phyloP scores from a whole-genome alignment of 106 monocot species.

The Iris macrosiphon region DNA sequence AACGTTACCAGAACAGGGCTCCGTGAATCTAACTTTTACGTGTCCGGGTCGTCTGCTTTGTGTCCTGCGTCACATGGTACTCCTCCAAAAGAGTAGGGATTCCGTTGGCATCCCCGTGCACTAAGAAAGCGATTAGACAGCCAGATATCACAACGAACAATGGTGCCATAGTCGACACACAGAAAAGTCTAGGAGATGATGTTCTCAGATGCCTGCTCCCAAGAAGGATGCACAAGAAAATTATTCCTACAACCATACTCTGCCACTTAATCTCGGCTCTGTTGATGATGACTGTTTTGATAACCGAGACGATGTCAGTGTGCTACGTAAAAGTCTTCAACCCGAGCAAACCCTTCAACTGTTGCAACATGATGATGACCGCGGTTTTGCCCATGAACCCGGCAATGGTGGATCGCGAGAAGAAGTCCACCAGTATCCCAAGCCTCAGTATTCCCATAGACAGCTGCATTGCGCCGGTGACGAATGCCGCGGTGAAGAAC shows the following conservation, averaged over 20 bases:
- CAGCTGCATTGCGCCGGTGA: no score
- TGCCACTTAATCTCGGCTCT: conserved; percentile 44
- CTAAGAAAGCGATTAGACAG: conserved; percentile 42
- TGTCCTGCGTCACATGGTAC: no score
- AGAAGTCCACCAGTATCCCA: conserved; percentile 15
- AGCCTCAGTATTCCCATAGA: no score
- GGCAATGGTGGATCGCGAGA: conserved; percentile 15
- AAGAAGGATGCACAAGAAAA: conserved; percentile 54
- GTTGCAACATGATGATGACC: conserved; percentile 19
- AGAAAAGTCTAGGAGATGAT: conserved; percentile 53
- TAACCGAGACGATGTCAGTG: conserved; percentile 16
- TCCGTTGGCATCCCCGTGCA: conserved; percentile 54
- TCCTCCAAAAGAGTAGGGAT: no score
- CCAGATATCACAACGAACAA: conserved; percentile 57
- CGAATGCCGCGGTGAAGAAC: no score
- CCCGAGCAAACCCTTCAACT: conserved; percentile 27
- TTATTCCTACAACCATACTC: conserved; percentile 56
- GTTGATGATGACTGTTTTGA: conserved; percentile 7
- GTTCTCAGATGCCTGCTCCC: conserved; percentile 39
- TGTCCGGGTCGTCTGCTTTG: no score
- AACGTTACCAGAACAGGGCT: no score
- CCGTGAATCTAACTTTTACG: no score
- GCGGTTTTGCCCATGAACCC: conserved; percentile 15
- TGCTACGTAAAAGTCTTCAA: conserved; percentile 13
- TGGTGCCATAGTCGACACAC: conserved; percentile 66